Conservation (phyloP, 176 grass and related monocot species). For the Pharus latifolius region DNA sequence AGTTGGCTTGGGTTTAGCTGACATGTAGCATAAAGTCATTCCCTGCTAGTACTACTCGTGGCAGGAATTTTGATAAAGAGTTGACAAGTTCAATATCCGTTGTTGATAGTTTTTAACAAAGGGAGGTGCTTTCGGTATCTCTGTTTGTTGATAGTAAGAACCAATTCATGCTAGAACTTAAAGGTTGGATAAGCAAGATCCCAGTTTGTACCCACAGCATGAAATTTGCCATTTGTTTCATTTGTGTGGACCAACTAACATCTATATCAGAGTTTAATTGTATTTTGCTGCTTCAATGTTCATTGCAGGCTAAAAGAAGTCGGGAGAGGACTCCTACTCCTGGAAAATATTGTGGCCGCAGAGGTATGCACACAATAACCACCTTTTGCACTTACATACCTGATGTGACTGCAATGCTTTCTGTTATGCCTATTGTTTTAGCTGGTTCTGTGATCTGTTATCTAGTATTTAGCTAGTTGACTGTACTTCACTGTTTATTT, state of each 20-base stretch:
- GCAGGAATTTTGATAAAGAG: conserved; percentile 9
- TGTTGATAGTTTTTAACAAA: conserved; percentile 2
- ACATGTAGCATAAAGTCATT: conserved; percentile 34
- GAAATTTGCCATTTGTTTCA: background rate
- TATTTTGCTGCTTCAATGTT: background rate
- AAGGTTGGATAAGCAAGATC: background rate
- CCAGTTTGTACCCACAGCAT: background rate
- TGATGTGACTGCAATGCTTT: background rate
- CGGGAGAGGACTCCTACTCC: conserved; percentile 89
- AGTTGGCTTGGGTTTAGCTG: conserved; percentile 32
- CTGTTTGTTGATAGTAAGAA: conserved; percentile 1
- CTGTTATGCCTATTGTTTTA: background rate
- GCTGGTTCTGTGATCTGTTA: background rate
- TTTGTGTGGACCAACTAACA: background rate
- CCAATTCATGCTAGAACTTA: background rate
- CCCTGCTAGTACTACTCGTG: conserved; percentile 9
- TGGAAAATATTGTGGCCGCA: conserved; percentile 65
- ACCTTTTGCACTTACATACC: background rate
- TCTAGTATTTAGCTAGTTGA: background rate
- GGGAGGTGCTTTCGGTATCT: background rate
- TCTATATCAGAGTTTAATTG: background rate
- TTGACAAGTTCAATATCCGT: conserved; percentile 8
- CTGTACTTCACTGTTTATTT: background rate
- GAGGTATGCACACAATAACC: conserved; percentile 38
- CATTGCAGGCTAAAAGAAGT: conserved; percentile 79